Percentiles rank a stretch among this genome's conserved stretches.
Evolutionary conservation across 2,329 filamentous ascomycete genomes (phyloP).

Genomic region (Pezicula carpinea): DNA sequence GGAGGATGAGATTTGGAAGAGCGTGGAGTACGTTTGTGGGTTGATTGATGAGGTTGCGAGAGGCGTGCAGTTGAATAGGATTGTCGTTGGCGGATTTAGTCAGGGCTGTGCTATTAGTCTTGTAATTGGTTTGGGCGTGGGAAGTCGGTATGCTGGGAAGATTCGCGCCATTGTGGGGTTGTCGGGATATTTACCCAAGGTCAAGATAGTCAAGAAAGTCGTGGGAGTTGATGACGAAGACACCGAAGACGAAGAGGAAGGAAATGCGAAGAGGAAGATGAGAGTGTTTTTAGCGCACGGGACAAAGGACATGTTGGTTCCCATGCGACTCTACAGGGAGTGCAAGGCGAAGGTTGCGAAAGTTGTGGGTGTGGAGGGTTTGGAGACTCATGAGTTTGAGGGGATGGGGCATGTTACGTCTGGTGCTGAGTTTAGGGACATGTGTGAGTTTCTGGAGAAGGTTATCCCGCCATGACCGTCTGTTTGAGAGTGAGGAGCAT

Average conservation of each 20-base stretch:
- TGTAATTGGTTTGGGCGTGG: constrained; percentile 65
- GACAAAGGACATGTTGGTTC: constrained; percentile 41
- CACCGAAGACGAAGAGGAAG: constrained; percentile 25
- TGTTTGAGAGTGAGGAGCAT: no score
- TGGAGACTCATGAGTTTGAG: constrained; percentile 42
- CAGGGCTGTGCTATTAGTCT: constrained; percentile 82
- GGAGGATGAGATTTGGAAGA: constrained; percentile 65
- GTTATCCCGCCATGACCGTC: no score
- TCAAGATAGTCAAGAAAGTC: constrained; percentile 32
- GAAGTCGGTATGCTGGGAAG: constrained; percentile 46
- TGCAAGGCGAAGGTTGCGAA: constrained; percentile 29
- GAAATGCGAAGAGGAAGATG: constrained; percentile 22
- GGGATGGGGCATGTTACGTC: constrained; percentile 40
- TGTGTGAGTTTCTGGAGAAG: constrained; percentile 31
- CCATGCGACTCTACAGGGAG: constrained; percentile 38
- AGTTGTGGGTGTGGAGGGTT: constrained; percentile 31
- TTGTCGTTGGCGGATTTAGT: constrained; percentile 80
- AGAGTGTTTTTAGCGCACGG: constrained; percentile 43
- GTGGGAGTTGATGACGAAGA: constrained; percentile 31
- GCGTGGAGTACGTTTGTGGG: constrained; percentile 67
- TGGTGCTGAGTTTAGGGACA: constrained; percentile 38
- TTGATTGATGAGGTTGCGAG: constrained; percentile 75
- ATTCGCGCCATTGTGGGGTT: constrained; percentile 81
- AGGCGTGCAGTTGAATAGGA: constrained; percentile 73
- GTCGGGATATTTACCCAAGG: constrained; percentile 50